A percentile compares a stretch with the other conserved stretches of the same genome.
phyloP scores from a whole-genome alignment of 305 asterid species.

The Coffea humblotiana region DNA sequence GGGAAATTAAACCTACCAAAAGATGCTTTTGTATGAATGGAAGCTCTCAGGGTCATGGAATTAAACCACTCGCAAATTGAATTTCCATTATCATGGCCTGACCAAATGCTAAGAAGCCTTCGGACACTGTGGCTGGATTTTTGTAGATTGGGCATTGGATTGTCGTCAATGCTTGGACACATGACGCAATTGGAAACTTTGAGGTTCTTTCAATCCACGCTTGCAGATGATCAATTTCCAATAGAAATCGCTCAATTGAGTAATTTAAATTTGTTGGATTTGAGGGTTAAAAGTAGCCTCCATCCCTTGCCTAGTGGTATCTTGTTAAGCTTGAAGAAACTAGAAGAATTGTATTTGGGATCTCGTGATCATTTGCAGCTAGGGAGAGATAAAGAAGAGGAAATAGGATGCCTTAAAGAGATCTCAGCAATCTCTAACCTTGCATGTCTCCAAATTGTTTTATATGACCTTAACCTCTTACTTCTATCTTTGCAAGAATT shows the following conservation, averaged over 20 bases:
- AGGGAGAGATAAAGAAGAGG: not conserved
- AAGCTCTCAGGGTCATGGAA: slow-evolving; percentile 8
- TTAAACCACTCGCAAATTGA: not conserved
- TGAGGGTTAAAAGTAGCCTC: slow-evolving; percentile 4
- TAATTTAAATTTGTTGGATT: slow-evolving; percentile 8
- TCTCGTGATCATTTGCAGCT: not conserved
- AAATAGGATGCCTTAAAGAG: not conserved
- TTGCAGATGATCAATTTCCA: not conserved
- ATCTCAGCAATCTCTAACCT: not conserved
- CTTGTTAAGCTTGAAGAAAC: not conserved
- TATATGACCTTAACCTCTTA: not conserved
- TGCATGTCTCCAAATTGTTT: not conserved
- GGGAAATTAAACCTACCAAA: too few relatives aligned
- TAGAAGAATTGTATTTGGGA: slow-evolving; percentile 22
- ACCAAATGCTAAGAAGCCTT: not conserved
- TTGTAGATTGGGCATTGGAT: not conserved
- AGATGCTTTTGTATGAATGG: slow-evolving; percentile 4
- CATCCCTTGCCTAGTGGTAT: not conserved
- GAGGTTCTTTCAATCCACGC: not conserved
- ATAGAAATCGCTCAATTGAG: not conserved
- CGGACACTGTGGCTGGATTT: not conserved
- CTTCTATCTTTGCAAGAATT: not conserved
- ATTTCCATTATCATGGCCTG: not conserved
- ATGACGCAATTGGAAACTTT: slow-evolving; percentile 12
- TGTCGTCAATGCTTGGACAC: not conserved